Conservation (phyloP, 257 asterid species). For the Penstemon eatonii region DNA sequence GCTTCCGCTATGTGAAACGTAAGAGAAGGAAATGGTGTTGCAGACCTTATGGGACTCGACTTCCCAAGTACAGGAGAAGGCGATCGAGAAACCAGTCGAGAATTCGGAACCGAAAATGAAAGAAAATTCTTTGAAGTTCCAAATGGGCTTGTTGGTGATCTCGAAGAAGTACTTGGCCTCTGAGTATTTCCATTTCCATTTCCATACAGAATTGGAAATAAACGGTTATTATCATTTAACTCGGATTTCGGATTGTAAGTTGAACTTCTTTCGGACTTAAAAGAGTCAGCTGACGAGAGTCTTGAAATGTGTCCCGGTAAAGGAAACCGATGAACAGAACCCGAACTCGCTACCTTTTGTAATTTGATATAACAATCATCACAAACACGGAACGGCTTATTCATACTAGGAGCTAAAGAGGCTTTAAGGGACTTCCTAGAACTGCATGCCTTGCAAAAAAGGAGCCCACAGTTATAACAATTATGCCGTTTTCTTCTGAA, state of each 20-base stretch:
- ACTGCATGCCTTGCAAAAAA: conserved; percentile 78
- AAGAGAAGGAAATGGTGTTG: conserved; percentile 32
- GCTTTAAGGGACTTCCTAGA: conserved; percentile 64
- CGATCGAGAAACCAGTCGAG: conserved; percentile 48
- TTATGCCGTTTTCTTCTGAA: conserved; percentile 86
- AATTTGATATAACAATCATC: conserved; percentile 77
- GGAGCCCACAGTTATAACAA: conserved; percentile 94
- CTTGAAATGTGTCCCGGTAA: conserved; percentile 41
- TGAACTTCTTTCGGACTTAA: conserved; percentile 52
- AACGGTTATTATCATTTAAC: conserved; percentile 32
- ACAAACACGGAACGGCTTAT: conserved; percentile 89
- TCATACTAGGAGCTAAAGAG: conserved; percentile 72
- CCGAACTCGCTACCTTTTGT: conserved; percentile 48
- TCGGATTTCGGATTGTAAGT: conserved; percentile 34
- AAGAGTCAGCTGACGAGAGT: conserved; percentile 63
- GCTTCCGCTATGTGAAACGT: conserved; percentile 44
- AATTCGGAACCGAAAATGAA: conserved; percentile 49
- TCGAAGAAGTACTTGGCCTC: conserved; percentile 52
- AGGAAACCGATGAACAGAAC: conserved; percentile 37
- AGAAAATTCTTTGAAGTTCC: conserved; percentile 41
- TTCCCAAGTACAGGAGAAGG: conserved; percentile 60
- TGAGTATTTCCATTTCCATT: conserved; percentile 38
- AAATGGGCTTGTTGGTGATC: conserved; percentile 49
- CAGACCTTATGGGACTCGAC: conserved; percentile 41
- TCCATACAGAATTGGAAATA: conserved; percentile 47